Evolutionary conservation across 108 stramenopile species (phyloP), one percentile per base, ranked within the genome.

Genomic region (Skeletonema menzelii): DNA sequence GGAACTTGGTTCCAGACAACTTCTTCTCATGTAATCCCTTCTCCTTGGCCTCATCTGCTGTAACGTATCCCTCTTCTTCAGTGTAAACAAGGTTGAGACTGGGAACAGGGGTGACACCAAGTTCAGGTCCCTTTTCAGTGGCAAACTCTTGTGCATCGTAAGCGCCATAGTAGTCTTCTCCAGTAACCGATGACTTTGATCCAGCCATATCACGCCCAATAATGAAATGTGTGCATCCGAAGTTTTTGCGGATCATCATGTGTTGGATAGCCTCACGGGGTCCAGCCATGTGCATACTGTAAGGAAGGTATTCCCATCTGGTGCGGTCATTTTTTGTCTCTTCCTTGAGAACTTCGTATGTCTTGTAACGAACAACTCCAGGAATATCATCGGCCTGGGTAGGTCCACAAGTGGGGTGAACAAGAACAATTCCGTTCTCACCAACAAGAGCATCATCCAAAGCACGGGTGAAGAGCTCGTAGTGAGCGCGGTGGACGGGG

Each of bases 221-320:
- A 77, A 99, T 98, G 83, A 99, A 99, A 79, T 98, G 97, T n/a
- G 98, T 98, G 93, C 98, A 98, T 49, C 98, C 98, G 85, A 94
- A 98, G 94, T 99, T 99, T 92, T 98, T 98, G 55, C 99, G 97
- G 84, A 99, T 98, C 85, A 99, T 97, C 96, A 98, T 97, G 88
- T 99, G 99, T 84, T 98, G 97, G 67, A 99, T 96, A 61, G 99
- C 99, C 89, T 99, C 99, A 65, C 99, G 93, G 20, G 99, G 99
- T 63, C 99, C 99, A 58, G 99, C 99, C 99, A 99, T 99, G 93
- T 98, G 99, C 99, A 99, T 99, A 63, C 95, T 96, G 93, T 98
- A 98, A 20, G 98, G 99, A 57, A 99, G 88, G 87, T 98, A 98
- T 75, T 97, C 95, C 97, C 97, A 98, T 67, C 83, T 38, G 35